Conservation (phyloP, 192 early-diverging fungal species). For the Pilaira anomala region DNA sequence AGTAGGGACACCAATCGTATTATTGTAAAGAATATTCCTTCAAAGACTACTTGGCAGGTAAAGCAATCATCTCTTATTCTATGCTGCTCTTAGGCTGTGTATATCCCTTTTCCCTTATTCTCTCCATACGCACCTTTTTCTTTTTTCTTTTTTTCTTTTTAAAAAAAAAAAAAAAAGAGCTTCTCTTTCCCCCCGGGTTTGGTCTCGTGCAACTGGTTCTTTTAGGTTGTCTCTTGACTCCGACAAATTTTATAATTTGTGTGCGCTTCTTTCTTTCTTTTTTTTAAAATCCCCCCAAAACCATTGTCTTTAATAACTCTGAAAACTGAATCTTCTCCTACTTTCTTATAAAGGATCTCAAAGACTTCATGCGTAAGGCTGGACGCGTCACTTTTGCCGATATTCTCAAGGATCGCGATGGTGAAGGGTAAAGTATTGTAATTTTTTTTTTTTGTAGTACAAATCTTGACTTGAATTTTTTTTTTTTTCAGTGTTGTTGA, state of each 20-base stretch:
- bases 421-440: slow-evolving; percentile 65
- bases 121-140: slow-evolving; percentile 9
- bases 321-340: slow-evolving; percentile 7
- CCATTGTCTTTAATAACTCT: not conserved
- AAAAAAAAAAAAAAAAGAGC: slow-evolving; percentile 6
- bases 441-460: not conserved
- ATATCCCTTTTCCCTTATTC: slow-evolving; percentile 20
- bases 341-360: slow-evolving; percentile 73
- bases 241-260: not conserved
- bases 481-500: slow-evolving; percentile 76
- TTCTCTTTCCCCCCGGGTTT: not conserved
- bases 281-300: not conserved
- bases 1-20: slow-evolving; percentile 50
- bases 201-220: slow-evolving; percentile 14
- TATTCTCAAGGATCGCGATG: slow-evolving; percentile 75
- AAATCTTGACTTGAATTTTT: slow-evolving; percentile 1
- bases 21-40: slow-evolving; percentile 78
- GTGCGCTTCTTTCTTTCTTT: not conserved
- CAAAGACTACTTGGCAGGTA: slow-evolving; percentile 84
- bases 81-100: slow-evolving; percentile 11
- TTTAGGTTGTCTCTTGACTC: slow-evolving; percentile 23
- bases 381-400: slow-evolving; percentile 94
- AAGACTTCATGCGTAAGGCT: slow-evolving; percentile 92
- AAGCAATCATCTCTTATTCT: slow-evolving; percentile 38
- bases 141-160: slow-evolving; percentile 9